phyloP scores from a whole-genome alignment of 2,329 filamentous ascomycete species.

The Aspergillus carbonarius region DNA sequence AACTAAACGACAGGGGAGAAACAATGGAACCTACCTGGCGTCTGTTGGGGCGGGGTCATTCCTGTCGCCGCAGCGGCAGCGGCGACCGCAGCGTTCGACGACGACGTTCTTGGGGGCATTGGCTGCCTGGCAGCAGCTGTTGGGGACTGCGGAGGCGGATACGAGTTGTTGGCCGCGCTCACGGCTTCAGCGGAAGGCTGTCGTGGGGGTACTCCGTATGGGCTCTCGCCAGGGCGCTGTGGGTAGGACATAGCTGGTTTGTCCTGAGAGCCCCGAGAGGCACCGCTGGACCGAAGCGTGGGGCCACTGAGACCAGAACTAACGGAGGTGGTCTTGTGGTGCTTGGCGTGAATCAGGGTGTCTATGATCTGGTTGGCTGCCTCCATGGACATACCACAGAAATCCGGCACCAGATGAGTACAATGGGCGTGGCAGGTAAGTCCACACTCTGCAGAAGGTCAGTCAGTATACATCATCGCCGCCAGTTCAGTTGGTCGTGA shows the following conservation, averaged over 20 bases:
- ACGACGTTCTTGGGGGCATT: conserved; percentile 50
- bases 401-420: conserved; percentile 93
- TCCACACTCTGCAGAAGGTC: conserved; percentile 66
- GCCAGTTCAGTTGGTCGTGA: background rate
- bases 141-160: conserved; percentile 49
- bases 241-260: conserved; percentile 36
- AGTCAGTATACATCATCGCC: background rate
- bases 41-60: conserved; percentile 46
- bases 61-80: conserved; percentile 51
- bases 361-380: conserved; percentile 91
- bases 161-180: conserved; percentile 44
- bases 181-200: conserved; percentile 42
- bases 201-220: conserved; percentile 37
- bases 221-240: conserved; percentile 37
- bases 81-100: conserved; percentile 48
- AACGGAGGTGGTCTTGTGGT: conserved; percentile 57
- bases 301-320: conserved; percentile 60
- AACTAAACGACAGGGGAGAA: background rate
- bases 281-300: conserved; percentile 60
- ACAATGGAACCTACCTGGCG: conserved; percentile 35
- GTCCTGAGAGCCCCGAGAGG: conserved; percentile 45
- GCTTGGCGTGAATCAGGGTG: conserved; percentile 77
- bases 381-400: conserved; percentile 99
- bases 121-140: conserved; percentile 43
- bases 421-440: conserved; percentile 90